Base-by-base conservation (phyloP, 768 basidiomycete genomes). In the Sporobolomyces pararoseus region DNA sequence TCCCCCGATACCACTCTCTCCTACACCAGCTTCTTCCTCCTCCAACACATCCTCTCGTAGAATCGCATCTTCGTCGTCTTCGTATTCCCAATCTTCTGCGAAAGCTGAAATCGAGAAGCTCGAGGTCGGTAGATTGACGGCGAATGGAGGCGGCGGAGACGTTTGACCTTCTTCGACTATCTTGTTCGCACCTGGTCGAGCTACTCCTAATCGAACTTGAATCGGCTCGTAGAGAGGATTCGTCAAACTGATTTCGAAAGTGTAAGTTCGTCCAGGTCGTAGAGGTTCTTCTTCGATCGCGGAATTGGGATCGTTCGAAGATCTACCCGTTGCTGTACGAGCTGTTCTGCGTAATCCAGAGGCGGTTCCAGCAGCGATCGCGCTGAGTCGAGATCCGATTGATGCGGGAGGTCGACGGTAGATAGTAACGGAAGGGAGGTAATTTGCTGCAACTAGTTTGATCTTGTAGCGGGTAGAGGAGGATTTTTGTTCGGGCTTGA, bases 51-150 rank as follows among this genome's bases (percentile, higher is more conserved):
- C 83, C 17, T 82, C 81, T 51, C 84, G 32, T 37, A 66, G 16
- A 25, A 66, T 84, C 53, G 81, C 80, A 14, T 80, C 82, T 39
- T 91, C 92, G 66, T 95, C 92, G 67, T 93, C 93, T 63, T 96
- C 95, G 71, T 93, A 96, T 79, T 98, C 93, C 95, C 95, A 98
- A 39, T 91, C 91, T 78, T 98, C 96, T 23, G 91, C 91, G 77
- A 89, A 94, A 3, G 95, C 90, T 19, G 89, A 87, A 54, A 98
- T 86, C 7, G 89, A 82, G 78, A 99, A 95, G 13, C 87, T 81
- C 0, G 85, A 81, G 16, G 86, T 86, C 0, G 91, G 94, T 4
- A 98, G 81, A 14, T 88, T 87, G 7, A 95, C 83, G 1, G 87
- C 88, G 77, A 90, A 95, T 3, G 89, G 87, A 50, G 87, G 86